Conservation (phyloP, 148 eudicot species). For the Cornus kousa region DNA sequence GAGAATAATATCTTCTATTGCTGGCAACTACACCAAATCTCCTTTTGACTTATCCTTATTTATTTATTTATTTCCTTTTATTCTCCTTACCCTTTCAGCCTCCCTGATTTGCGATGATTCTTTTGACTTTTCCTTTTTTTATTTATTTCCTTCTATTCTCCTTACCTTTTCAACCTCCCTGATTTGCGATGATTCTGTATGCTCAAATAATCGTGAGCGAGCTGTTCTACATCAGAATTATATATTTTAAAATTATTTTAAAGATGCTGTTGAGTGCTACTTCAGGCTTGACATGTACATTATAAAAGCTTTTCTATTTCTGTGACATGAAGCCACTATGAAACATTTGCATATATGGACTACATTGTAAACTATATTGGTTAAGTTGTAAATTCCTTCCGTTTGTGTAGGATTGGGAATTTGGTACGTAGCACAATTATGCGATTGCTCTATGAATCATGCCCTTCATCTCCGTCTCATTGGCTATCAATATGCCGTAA, state of each 20-base stretch:
- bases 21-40: too few species aligned
- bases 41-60: too few species aligned
- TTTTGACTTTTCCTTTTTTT: too few species aligned
- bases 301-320: slow-evolving; percentile 1
- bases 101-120: too few species aligned
- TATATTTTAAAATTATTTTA: not conserved
- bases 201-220: too few species aligned
- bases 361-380: not conserved
- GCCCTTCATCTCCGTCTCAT: slow-evolving; percentile 75
- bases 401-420: slow-evolving; percentile 64
- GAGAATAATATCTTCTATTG: too few species aligned
- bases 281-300: not conserved
- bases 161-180: too few species aligned
- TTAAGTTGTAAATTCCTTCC: slow-evolving; percentile 1
- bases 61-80: too few species aligned
- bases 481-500: slow-evolving; percentile 82
- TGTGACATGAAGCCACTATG: not conserved
- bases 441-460: slow-evolving; percentile 84
- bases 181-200: too few species aligned
- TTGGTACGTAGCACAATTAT: slow-evolving; percentile 77
- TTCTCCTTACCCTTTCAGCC: too few species aligned
- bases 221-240: too few species aligned
- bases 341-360: not conserved
- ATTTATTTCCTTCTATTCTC: too few species aligned
- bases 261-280: not conserved